Evolutionary conservation across 1,139 yeast genomes (phyloP).

Genomic region (Lodderomyces margitis): DNA sequence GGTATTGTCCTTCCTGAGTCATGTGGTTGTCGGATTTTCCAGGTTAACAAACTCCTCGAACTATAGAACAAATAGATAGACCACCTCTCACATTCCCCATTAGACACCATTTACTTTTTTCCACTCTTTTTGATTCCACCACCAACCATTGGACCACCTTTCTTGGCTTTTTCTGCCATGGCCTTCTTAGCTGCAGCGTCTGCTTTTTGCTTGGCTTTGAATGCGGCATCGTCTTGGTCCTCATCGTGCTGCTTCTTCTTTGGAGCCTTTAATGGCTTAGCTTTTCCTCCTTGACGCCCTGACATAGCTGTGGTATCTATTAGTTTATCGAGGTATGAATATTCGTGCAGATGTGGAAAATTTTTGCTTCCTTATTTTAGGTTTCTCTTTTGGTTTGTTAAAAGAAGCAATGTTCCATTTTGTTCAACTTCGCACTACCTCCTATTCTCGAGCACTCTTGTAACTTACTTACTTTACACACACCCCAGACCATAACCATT

Average conservation of each 20-base stretch:
- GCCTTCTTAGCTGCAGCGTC: constrained; percentile 92
- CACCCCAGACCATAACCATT: not conserved
- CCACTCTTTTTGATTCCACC: constrained; percentile 95
- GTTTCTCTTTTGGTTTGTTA: too few species aligned
- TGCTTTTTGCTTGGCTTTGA: constrained; percentile 91
- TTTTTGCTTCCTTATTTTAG: not conserved
- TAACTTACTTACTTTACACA: not conserved
- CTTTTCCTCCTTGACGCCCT: constrained; percentile 75
- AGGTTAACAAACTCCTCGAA: too few species aligned
- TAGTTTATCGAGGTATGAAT: too few species aligned
- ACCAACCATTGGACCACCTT: constrained; percentile 88
- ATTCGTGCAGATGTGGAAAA: constrained; percentile 2
- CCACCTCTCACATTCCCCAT: not conserved
- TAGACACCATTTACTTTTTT: constrained; percentile 35
- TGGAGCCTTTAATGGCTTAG: constrained; percentile 66
- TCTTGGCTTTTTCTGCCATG: constrained; percentile 80
- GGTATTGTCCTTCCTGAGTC: too few species aligned
- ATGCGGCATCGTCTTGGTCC: constrained; percentile 87
- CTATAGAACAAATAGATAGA: too few species aligned
- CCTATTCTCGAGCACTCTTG: too few species aligned
- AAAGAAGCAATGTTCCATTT: not conserved
- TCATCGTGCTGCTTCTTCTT: constrained; percentile 69
- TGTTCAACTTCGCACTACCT: constrained; percentile 2
- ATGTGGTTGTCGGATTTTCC: too few species aligned
- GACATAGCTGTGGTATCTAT: constrained; percentile 40